phyloP scores from a whole-genome alignment of 306 rosid genomes.

The Inga leiocalycina region DNA sequence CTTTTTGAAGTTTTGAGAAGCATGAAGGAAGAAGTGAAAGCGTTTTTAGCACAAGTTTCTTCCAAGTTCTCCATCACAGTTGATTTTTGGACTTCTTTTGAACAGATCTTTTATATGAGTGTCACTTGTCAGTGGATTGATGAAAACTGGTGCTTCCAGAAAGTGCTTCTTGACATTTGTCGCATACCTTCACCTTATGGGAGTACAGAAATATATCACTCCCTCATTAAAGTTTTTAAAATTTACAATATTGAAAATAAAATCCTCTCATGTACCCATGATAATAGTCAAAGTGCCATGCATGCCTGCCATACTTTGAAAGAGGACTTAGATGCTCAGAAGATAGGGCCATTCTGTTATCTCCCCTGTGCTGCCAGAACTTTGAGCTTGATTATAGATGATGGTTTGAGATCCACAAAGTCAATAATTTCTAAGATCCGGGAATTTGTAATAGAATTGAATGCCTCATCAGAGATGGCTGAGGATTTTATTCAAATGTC shows the following conservation, averaged over 20 bases:
- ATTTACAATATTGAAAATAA: constrained; percentile 75
- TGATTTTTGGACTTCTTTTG: constrained; percentile 94
- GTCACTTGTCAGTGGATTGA: constrained; percentile 93
- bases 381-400: constrained; percentile 83
- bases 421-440: constrained; percentile 70
- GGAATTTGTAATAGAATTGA: constrained; percentile 75
- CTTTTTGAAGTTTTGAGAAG: constrained; percentile 75
- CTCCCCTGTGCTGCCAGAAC: constrained; percentile 93
- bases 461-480: constrained; percentile 68
- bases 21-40: constrained; percentile 86
- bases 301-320: constrained; percentile 81
- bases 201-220: constrained; percentile 67
- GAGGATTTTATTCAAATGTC: constrained; percentile 78
- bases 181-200: constrained; percentile 85
- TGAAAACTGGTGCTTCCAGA: constrained; percentile 87
- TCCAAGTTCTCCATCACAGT: constrained; percentile 82
- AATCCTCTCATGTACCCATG: constrained; percentile 93
- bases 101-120: constrained; percentile 80
- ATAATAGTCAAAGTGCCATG: constrained; percentile 70
- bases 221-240: constrained; percentile 73
- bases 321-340: constrained; percentile 74
- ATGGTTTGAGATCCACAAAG: constrained; percentile 74
- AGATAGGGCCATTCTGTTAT: constrained; percentile 82
- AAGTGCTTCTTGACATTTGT: constrained; percentile 82
- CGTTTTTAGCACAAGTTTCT: constrained; percentile 68